Percentiles rank a stretch among this genome's conserved stretches.
Evolutionary conservation across 2,329 filamentous ascomycete species (phyloP).

Genomic region (Aquanectria penicillioides): DNA sequence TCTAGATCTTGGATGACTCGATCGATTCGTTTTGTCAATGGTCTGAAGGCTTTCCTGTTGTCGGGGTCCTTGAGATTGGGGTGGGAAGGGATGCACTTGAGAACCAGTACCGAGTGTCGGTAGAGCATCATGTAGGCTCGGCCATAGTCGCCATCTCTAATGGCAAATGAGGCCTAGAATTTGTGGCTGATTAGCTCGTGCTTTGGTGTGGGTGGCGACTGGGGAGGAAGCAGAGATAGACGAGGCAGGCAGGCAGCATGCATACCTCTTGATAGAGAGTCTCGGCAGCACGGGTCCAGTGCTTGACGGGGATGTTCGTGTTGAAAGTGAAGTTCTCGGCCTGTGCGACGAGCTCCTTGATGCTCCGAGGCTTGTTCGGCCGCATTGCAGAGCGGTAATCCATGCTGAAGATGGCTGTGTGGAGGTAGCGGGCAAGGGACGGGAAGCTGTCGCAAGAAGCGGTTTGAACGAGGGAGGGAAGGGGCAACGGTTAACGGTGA

Average conservation of each 20-base stretch:
- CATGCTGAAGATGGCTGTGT: slow-evolving; percentile 33
- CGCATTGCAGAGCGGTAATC: slow-evolving; percentile 44
- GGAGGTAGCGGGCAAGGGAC: background rate
- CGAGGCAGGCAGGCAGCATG: slow-evolving; percentile 34
- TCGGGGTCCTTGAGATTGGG: slow-evolving; percentile 77
- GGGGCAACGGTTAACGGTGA: slow-evolving; percentile 11
- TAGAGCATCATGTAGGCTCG: slow-evolving; percentile 93
- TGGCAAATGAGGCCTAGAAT: slow-evolving; percentile 80
- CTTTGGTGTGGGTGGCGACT: background rate
- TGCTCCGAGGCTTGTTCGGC: slow-evolving; percentile 67
- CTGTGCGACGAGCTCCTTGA: slow-evolving; percentile 79
- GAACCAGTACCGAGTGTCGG: slow-evolving; percentile 85
- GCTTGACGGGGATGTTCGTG: slow-evolving; percentile 76
- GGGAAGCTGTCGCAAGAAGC: background rate
- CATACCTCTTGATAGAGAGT: slow-evolving; percentile 82
- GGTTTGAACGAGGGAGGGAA: background rate
- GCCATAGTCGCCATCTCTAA: slow-evolving; percentile 85
- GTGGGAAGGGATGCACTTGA: slow-evolving; percentile 79
- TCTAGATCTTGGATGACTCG: slow-evolving; percentile 78
- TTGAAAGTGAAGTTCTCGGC: slow-evolving; percentile 87
- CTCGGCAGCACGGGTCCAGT: slow-evolving; percentile 84
- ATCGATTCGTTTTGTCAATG: slow-evolving; percentile 59
- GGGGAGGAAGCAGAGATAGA: too few species aligned
- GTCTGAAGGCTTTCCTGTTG: slow-evolving; percentile 70
- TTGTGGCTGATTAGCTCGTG: slow-evolving; percentile 29